These are phyloP conservation scores for Aphelidium insulamus DNA, from an alignment of 371 early-diverging fungal genomes.

Conservation along the genomic window DNA sequence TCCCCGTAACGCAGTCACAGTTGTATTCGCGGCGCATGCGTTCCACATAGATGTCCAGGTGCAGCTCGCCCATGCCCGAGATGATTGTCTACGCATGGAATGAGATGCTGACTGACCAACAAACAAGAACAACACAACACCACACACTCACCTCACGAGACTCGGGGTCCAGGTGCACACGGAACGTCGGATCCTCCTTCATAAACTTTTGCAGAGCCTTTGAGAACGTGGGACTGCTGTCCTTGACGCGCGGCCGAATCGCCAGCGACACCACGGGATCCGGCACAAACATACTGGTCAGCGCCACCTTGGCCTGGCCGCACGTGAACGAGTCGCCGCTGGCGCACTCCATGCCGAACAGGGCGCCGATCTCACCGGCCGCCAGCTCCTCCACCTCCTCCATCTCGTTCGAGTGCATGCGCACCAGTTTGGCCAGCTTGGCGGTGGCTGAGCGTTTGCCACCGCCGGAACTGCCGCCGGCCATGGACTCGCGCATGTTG, in stretches of 20 bases:
- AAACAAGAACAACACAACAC: not conserved
- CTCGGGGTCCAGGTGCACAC: constrained; percentile 77
- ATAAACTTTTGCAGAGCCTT: constrained; percentile 87
- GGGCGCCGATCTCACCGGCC: constrained; percentile 92
- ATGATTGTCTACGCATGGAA: constrained; percentile 36
- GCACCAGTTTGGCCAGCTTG: constrained; percentile 84
- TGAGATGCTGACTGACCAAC: not conserved
- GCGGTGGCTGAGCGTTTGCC: constrained; percentile 87
- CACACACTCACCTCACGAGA: constrained; percentile 37
- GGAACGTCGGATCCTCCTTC: constrained; percentile 94
- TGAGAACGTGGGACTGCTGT: constrained; percentile 75
- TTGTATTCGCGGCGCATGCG: constrained; percentile 93
- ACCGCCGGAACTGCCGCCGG: no score
- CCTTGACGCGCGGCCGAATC: constrained; percentile 69
- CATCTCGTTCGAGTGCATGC: constrained; percentile 97
- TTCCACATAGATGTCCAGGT: constrained; percentile 84
- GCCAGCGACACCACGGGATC: constrained; percentile 90
- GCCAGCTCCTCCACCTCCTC: constrained; percentile 86
- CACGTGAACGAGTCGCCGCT: constrained; percentile 93
- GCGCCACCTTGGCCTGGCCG: constrained; percentile 26
- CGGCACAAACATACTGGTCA: constrained; percentile 89
- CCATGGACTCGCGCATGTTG: constrained; percentile 67
- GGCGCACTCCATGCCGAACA: constrained; percentile 94
- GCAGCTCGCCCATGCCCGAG: constrained; percentile 81
- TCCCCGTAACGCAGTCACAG: constrained; percentile 78